Evolutionary conservation across 2,329 filamentous ascomycete species (phyloP).

Genomic region (Colletotrichum salicis): DNA sequence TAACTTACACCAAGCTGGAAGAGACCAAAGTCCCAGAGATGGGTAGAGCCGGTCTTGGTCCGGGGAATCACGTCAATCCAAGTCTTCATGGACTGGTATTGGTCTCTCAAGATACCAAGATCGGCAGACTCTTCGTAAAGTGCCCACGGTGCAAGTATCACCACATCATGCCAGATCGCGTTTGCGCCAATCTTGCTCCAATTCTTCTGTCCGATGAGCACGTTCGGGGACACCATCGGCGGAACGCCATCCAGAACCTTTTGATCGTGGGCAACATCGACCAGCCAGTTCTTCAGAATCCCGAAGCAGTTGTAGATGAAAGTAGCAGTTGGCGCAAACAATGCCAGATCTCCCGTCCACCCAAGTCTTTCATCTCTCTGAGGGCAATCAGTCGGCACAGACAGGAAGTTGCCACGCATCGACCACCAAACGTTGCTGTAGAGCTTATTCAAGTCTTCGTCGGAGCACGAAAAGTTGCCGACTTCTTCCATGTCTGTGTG

Average conservation of each 20-base stretch:
- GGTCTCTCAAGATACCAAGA: neutral
- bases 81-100: slow-evolving; percentile 16
- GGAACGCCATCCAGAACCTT: slow-evolving; percentile 48
- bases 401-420: slow-evolving; percentile 33
- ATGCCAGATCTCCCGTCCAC: slow-evolving; percentile 26
- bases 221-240: slow-evolving; percentile 44
- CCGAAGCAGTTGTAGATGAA: slow-evolving; percentile 20
- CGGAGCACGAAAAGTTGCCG: slow-evolving; percentile 26
- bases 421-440: slow-evolving; percentile 21
- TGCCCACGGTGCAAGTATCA: slow-evolving; percentile 20
- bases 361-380: slow-evolving; percentile 31
- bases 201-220: slow-evolving; percentile 34
- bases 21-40: slow-evolving; percentile 16
- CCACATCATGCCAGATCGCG: slow-evolving; percentile 31
- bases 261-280: slow-evolving; percentile 38
- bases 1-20: slow-evolving; percentile 22
- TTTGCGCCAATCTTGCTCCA: slow-evolving; percentile 36
- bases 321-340: slow-evolving; percentile 24
- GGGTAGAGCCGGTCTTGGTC: neutral
- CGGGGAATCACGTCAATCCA: slow-evolving; percentile 11
- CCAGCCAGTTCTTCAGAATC: slow-evolving; percentile 27
- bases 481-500: slow-evolving; percentile 27
- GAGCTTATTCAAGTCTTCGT: slow-evolving; percentile 18
- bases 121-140: slow-evolving; percentile 23
- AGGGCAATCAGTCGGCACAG: slow-evolving; percentile 32